Conservation (phyloP, 2,329 filamentous ascomycete genomes). For the Cryphonectria radicalis region DNA sequence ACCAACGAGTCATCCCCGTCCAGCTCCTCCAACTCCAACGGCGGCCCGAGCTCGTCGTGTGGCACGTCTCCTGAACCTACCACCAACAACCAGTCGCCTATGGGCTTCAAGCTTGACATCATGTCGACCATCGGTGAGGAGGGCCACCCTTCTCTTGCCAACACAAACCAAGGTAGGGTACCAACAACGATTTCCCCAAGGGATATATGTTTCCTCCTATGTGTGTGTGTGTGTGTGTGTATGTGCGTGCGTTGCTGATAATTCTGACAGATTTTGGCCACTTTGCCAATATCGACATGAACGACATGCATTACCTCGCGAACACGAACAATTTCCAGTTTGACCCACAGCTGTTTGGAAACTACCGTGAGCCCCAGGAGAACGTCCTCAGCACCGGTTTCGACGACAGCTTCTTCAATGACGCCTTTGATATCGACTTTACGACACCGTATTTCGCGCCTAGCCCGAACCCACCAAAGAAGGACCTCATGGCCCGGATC, state of each 20-base stretch:
- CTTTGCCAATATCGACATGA: constrained; percentile 51
- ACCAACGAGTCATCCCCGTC: constrained; percentile 68
- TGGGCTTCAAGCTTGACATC: constrained; percentile 66
- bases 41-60: constrained; percentile 67
- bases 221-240: too few species aligned
- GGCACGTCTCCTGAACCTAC: constrained; percentile 76
- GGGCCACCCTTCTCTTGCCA: constrained; percentile 54
- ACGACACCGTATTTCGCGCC: constrained; percentile 77
- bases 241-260: constrained; percentile 23
- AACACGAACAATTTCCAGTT: constrained; percentile 85
- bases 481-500: constrained; percentile 76
- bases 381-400: constrained; percentile 75
- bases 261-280: constrained; percentile 43
- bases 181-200: too few species aligned
- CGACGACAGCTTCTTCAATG: constrained; percentile 70
- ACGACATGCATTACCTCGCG: constrained; percentile 71
- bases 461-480: constrained; percentile 57
- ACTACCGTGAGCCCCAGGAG: constrained; percentile 89
- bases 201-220: too few species aligned
- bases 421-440: constrained; percentile 83
- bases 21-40: constrained; percentile 64
- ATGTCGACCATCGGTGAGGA: constrained; percentile 71
- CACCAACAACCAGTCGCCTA: constrained; percentile 69
- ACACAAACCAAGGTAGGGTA: constrained; percentile 46
- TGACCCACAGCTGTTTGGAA: constrained; percentile 88